Base-by-base conservation (phyloP, 1,284 basidiomycete genomes). In the Apiotrichum mycotoxinovorans region DNA sequence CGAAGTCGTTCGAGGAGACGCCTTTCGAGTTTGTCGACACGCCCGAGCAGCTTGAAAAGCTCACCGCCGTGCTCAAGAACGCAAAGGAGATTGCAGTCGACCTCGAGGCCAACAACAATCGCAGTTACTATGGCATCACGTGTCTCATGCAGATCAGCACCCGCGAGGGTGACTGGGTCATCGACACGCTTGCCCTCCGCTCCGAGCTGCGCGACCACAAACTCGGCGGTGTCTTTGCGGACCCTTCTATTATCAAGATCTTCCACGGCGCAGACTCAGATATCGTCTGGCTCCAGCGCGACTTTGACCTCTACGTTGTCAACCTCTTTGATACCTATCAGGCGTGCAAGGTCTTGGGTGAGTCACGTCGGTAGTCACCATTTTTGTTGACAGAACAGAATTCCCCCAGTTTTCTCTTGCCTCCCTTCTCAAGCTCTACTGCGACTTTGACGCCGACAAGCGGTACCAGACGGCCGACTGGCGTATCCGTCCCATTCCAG, bases 241-340 rank as follows among this genome's bases (percentile, higher is more conserved):
- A 97, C 73, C 88, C 92, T 0, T 78, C 78, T 11, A 86, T 96
- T 58, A 83, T 95, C 65, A 97, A 98, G 81, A 86, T 94, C 4
- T 85, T 97, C 61, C 95, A 98, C 73, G 95, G 96, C 18, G 91
- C 95, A 2, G 89, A 94, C 49, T 91, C 87, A 62, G 95, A 98
- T 73, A 86, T 98, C 23, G 79, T 93, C 9, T 98, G 95, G 95
- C 82, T 98, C 17, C 94, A 98, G 74, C 89, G 92, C 73, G 89
- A 98, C 72, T 92, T 98, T 72, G 91, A 90, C 52, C 72, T 98
- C 3, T 98, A 93, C 74, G 81, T 98, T 47, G 93, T 98, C 60
- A 91, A 92, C 61, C 78, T 98, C 11, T 98, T 98, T 71, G 95
- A 98, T 73, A 98, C 96, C 0, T 98, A 86, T 72, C 93, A 98